Evolutionary conservation across 2,329 filamentous ascomycete genomes (phyloP).

Genomic region (Colletotrichum lindemuthianum): DNA sequence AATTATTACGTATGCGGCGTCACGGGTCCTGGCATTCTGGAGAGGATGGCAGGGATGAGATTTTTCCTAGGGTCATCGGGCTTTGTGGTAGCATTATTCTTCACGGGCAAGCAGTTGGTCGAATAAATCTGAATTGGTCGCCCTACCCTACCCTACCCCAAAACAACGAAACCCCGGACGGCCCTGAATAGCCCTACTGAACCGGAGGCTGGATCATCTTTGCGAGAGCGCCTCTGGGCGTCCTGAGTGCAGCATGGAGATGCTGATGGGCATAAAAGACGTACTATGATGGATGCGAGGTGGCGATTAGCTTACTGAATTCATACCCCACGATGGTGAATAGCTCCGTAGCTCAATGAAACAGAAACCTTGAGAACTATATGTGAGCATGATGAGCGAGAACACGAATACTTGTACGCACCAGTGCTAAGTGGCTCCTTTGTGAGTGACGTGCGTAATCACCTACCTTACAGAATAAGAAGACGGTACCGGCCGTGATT

Average conservation of each 20-base stretch:
- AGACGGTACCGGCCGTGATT: no score
- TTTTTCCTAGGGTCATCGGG: conserved; percentile 47
- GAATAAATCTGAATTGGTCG: conserved; percentile 37
- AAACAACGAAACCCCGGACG: background rate
- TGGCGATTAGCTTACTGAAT: conserved; percentile 24
- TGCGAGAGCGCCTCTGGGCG: conserved; percentile 30
- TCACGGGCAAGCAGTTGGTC: conserved; percentile 34
- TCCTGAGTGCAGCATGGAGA: conserved; percentile 35
- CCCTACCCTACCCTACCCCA: conserved; percentile 14
- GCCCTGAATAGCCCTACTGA: background rate
- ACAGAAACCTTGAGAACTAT: conserved; percentile 32
- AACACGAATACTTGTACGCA: background rate
- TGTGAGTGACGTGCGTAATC: conserved; percentile 6
- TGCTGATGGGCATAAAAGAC: conserved; percentile 29
- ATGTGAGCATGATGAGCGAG: background rate
- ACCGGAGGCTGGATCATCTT: conserved; percentile 19
- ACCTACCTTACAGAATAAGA: no score
- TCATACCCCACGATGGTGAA: conserved; percentile 27
- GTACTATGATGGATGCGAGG: conserved; percentile 36
- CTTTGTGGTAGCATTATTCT: conserved; percentile 52
- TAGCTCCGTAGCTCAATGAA: conserved; percentile 37
- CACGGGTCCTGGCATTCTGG: conserved; percentile 46
- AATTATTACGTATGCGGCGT: conserved; percentile 56
- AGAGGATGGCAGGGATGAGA: conserved; percentile 39
- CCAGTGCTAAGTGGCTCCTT: background rate